A percentile compares a stretch with the other conserved stretches of the same genome.
phyloP scores from a whole-genome alignment of 2,329 filamentous ascomycete species.

The Aspergillus tanneri region DNA sequence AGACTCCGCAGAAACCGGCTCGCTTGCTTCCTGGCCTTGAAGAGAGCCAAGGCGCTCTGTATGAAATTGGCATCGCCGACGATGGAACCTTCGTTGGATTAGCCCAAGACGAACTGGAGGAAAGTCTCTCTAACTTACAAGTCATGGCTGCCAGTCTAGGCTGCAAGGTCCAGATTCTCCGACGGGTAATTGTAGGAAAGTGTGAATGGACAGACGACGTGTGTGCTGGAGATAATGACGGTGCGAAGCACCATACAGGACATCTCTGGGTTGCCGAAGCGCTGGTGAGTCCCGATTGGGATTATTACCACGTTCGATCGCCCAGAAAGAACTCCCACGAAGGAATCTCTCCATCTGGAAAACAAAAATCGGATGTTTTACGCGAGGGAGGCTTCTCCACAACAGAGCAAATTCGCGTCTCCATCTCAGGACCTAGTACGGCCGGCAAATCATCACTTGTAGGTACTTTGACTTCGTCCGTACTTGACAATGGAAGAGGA shows the following conservation, averaged over 20 bases:
- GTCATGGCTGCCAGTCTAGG: slow-evolving; percentile 92
- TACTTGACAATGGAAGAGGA: slow-evolving; percentile 86
- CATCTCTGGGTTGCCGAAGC: slow-evolving; percentile 88
- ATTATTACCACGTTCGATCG: slow-evolving; percentile 36
- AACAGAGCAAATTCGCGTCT: slow-evolving; percentile 77
- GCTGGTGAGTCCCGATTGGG: slow-evolving; percentile 72
- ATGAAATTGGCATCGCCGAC: slow-evolving; percentile 95
- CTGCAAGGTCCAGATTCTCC: slow-evolving; percentile 76
- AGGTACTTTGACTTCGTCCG: slow-evolving; percentile 82
- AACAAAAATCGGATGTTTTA: slow-evolving; percentile 7
- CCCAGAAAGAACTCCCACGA: slow-evolving; percentile 2
- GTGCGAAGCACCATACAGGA: slow-evolving; percentile 39
- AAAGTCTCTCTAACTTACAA: slow-evolving; percentile 79
- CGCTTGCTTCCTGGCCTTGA: slow-evolving; percentile 72
- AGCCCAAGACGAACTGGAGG: slow-evolving; percentile 85
- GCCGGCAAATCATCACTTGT: slow-evolving; percentile 91
- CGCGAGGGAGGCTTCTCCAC: slow-evolving; percentile 44
- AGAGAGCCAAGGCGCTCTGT: slow-evolving; percentile 87
- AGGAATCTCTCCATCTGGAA: background rate
- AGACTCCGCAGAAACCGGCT: slow-evolving; percentile 52
- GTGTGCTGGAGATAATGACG: slow-evolving; percentile 19
- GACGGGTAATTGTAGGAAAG: slow-evolving; percentile 79
- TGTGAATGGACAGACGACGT: slow-evolving; percentile 59
- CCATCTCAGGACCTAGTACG: slow-evolving; percentile 82
- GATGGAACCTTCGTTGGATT: slow-evolving; percentile 88